Conservation (phyloP, 352 stramenopile genomes). For the Globisporangium abappressorium region DNA sequence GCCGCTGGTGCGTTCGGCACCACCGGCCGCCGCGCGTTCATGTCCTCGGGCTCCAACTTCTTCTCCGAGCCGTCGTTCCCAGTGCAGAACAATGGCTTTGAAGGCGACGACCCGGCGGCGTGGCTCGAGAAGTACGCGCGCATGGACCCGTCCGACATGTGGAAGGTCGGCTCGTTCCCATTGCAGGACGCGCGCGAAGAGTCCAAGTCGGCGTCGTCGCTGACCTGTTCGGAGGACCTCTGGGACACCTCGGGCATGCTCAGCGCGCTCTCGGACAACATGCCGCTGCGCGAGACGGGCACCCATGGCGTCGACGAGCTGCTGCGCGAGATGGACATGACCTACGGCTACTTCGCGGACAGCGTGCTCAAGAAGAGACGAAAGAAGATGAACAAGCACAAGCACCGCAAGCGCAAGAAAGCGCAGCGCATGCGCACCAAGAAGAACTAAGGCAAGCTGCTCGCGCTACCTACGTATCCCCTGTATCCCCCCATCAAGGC, state of each 20-base stretch:
- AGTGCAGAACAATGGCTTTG: conserved; percentile 27
- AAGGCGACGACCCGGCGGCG: conserved; percentile 42
- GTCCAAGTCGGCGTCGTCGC: conserved; percentile 19
- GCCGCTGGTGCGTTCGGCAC: not conserved
- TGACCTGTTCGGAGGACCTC: conserved; percentile 51
- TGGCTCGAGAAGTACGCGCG: conserved; percentile 66
- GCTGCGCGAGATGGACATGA: conserved; percentile 55
- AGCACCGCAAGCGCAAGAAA: conserved; percentile 90
- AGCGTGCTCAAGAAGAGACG: conserved; percentile 88
- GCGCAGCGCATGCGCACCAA: conserved; percentile 85
- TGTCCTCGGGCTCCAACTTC: conserved; percentile 63
- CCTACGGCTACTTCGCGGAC: conserved; percentile 69
- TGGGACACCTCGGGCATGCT: conserved; percentile 85
- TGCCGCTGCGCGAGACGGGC: conserved; percentile 52
- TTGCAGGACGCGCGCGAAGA: conserved; percentile 30
- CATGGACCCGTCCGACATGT: conserved; percentile 60
- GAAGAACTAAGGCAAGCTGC: conserved; percentile 65
- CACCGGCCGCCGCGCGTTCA: conserved; percentile 47
- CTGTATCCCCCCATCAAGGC: not conserved
- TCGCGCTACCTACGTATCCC: not conserved
- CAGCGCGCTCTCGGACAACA: conserved; percentile 53
- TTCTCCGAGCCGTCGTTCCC: conserved; percentile 70
- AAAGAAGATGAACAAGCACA: conserved; percentile 95
- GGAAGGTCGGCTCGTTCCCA: conserved; percentile 75
- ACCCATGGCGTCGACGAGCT: conserved; percentile 47